Percentiles rank a stretch among this genome's conserved stretches.
These are phyloP conservation scores for Trichophyton verrucosum DNA, from an alignment of 2,329 filamentous ascomycete species.

Conservation along the genomic window DNA sequence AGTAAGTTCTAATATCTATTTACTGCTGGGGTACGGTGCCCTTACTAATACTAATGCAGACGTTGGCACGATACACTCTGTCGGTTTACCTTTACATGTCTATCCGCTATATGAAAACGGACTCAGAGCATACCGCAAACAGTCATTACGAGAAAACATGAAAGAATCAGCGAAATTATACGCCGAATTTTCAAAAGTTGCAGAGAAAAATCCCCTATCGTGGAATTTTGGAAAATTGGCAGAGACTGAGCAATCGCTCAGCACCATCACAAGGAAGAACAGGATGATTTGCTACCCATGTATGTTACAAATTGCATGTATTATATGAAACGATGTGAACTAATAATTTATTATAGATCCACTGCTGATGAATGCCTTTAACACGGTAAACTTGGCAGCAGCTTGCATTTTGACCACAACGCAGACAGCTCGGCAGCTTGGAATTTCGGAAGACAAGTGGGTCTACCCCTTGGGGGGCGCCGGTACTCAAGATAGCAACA, in stretches of 20 bases:
- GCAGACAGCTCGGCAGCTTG: slow-evolving; percentile 42
- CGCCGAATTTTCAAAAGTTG: slow-evolving; percentile 47
- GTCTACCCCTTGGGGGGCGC: slow-evolving; percentile 54
- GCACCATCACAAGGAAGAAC: slow-evolving; percentile 44
- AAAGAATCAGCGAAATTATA: slow-evolving; percentile 49
- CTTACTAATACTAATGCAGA: slow-evolving; percentile 27
- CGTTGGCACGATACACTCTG: slow-evolving; percentile 43
- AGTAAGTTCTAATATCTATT: slow-evolving; percentile 22
- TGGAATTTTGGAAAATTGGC: slow-evolving; percentile 44
- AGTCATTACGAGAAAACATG: slow-evolving; percentile 45
- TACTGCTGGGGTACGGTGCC: neutral
- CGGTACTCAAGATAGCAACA: slow-evolving; percentile 44
- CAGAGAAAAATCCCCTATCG: slow-evolving; percentile 40
- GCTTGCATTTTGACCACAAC: slow-evolving; percentile 50
- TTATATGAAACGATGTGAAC: neutral
- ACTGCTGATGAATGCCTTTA: slow-evolving; percentile 59
- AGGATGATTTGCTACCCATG: slow-evolving; percentile 58
- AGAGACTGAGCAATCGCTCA: slow-evolving; percentile 41
- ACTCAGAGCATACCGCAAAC: slow-evolving; percentile 45
- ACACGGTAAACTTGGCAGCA: slow-evolving; percentile 52
- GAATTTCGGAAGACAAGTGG: slow-evolving; percentile 45
- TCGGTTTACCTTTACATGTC: slow-evolving; percentile 53
- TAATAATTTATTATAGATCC: slow-evolving; percentile 40
- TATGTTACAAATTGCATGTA: slow-evolving; percentile 24
- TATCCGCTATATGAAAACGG: slow-evolving; percentile 57